Evolutionary conservation across 164 flowering plant genomes (phyloP).

Genomic region (Taxillus chinensis): DNA sequence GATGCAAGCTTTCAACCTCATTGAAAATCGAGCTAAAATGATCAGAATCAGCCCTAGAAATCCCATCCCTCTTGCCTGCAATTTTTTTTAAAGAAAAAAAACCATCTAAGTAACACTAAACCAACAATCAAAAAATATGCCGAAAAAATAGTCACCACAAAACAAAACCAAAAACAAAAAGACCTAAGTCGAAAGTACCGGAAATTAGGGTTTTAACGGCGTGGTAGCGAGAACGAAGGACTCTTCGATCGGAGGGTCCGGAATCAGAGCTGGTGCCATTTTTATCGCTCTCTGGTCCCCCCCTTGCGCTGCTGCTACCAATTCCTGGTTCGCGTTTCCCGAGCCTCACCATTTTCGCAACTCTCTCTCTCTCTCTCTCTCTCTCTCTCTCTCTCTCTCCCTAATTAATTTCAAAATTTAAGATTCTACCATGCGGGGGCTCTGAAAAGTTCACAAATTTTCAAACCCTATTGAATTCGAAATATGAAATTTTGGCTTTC

Average conservation of each 20-base stretch:
- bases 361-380: background rate
- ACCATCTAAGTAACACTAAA: background rate
- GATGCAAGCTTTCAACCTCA: conserved; percentile 63
- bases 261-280: conserved; percentile 2
- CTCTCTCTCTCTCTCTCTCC: background rate
- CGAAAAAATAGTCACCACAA: background rate
- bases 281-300: background rate
- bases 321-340: background rate
- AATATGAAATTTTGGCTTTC: too few relatives aligned
- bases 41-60: conserved; percentile 36
- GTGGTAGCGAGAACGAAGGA: conserved; percentile 41
- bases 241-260: conserved; percentile 24
- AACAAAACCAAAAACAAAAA: background rate
- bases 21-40: conserved; percentile 40
- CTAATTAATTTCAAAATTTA: too few relatives aligned
- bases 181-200: conserved; percentile 19
- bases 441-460: too few relatives aligned
- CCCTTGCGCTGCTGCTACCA: background rate
- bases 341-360: background rate
- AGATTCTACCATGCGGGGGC: too few relatives aligned
- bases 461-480: too few relatives aligned
- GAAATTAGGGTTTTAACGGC: conserved; percentile 33
- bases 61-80: conserved; percentile 64
- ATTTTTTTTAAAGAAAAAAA: too few relatives aligned
- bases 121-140: background rate